A percentile compares a stretch with the other conserved stretches of the same genome.
Conservation (phyloP, 345 rosid genomes). For the Brassica incana region DNA sequence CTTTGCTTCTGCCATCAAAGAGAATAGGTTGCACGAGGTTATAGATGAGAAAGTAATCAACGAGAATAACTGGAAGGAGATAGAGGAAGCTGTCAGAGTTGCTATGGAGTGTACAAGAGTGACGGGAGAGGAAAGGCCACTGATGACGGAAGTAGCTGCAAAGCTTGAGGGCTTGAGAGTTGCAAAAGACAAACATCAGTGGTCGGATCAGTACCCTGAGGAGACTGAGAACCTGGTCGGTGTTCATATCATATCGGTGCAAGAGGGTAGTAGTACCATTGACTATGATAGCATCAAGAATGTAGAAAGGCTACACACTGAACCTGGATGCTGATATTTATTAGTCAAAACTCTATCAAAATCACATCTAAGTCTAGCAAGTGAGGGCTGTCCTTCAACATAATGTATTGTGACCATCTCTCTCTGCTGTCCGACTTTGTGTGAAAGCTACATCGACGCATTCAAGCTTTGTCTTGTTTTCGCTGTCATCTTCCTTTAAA, state of each 20-base stretch:
- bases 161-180: background rate
- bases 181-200: background rate
- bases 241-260: background rate
- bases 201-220: background rate
- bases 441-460: background rate
- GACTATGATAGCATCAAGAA: slow-evolving; percentile 18
- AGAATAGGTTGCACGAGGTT: background rate
- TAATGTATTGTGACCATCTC: background rate
- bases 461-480: background rate
- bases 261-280: background rate
- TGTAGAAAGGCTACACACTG: background rate
- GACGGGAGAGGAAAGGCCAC: background rate
- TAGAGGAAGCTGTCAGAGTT: background rate
- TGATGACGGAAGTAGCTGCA: background rate
- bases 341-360: background rate
- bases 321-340: background rate
- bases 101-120: background rate
- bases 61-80: background rate
- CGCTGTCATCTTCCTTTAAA: background rate
- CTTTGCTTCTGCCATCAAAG: background rate
- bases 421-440: background rate
- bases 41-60: background rate
- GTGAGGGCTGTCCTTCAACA: background rate
- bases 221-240: background rate
- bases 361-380: background rate